Conservation (phyloP, 805 yeast species). For the Zygosaccharomyces lentus region DNA sequence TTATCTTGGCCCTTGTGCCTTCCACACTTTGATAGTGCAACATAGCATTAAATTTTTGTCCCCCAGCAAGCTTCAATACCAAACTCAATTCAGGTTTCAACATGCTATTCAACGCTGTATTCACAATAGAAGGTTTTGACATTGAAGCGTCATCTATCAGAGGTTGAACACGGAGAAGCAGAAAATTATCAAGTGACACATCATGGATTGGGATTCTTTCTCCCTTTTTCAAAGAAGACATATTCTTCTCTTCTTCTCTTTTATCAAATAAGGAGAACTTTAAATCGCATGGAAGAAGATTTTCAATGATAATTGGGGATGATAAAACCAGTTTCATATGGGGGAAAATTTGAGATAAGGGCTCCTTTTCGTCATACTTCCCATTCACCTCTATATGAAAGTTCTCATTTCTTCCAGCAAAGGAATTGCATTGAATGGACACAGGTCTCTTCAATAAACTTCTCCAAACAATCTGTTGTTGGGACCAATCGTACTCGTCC, state of each 20-base stretch:
- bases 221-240: constrained; percentile 58
- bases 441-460: constrained; percentile 46
- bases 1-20: constrained; percentile 50
- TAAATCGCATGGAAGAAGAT: constrained; percentile 78
- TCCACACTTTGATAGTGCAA: constrained; percentile 57
- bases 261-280: constrained; percentile 74
- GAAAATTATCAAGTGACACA: constrained; percentile 64
- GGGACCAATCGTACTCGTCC: constrained; percentile 65
- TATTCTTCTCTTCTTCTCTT: constrained; percentile 62
- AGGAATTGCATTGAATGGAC: constrained; percentile 57
- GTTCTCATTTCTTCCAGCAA: constrained; percentile 38
- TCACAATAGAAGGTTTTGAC: constrained; percentile 40
- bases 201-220: constrained; percentile 71
- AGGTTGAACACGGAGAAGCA: constrained; percentile 68
- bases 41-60: constrained; percentile 60
- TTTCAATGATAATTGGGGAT: constrained; percentile 83
- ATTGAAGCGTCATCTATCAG: constrained; percentile 37
- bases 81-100: constrained; percentile 54
- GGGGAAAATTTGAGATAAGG: constrained; percentile 72
- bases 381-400: constrained; percentile 76
- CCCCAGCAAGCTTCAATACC: constrained; percentile 53
- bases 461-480: constrained; percentile 60
- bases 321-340: constrained; percentile 72
- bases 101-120: constrained; percentile 49
- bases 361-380: constrained; percentile 58